Base-by-base conservation (phyloP, 257 asterid genomes). In the Petunia axillaris region DNA sequence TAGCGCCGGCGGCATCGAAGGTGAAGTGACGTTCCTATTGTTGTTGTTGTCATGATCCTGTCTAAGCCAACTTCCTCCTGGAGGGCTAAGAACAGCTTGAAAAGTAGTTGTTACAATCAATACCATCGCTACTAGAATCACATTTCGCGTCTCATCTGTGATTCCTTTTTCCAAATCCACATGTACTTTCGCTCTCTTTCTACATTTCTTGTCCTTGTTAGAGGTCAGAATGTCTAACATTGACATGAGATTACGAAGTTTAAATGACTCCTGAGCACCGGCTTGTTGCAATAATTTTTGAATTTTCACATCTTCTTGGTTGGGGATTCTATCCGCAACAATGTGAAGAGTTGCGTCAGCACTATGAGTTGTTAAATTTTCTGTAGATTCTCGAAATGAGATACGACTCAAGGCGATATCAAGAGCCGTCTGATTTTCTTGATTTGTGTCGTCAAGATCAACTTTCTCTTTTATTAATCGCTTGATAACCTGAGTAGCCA, bases 21-120 rank as follows among this genome's bases (percentile, higher is more conserved):
- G 58, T 58, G 8, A n/a, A 36, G 38, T 74, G 9, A 10, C 6
- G 37, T 3, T 39, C 35, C 39, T 36, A 36, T 11, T 41, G 14
- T 13, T 7, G 15, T n/a, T 8, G 4, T 2, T 39, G 15, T 14
- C 5, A 43, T n/a, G 1, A 5, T 35, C 48, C 2, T 50, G 15
- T 6, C 48, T 57, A 13, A 6, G 53, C 6, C 58, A 76, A 14
- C 58, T 5, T 67, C 82, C 85, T 15, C 82, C 75, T 0, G 82
- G 85, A 11, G 85, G 85, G 44, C 71, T 71, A 13, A 77, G 46
- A 8, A 59, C 11, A 25, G 75, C 79, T 48, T 68, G 79, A 68
- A 43, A 77, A 14, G 82, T 66, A 2, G 76, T 16, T 0, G 82
- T 54, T 5, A 54, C 55, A 4, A 82, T 57, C 13, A 67, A 70